phyloP scores from a whole-genome alignment of 129 eudicot species.

The Arctium minus region DNA sequence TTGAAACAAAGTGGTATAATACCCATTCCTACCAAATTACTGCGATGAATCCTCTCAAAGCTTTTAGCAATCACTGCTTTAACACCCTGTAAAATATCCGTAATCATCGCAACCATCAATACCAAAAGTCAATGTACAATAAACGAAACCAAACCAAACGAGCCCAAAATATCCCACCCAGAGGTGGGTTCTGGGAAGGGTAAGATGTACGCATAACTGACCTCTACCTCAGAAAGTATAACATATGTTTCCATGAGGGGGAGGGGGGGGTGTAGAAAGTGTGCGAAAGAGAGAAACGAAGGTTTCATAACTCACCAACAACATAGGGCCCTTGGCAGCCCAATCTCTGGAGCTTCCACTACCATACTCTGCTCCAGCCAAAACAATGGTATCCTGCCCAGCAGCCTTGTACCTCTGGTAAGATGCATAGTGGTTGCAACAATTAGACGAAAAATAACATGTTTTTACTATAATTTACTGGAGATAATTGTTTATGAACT shows the following conservation, averaged over 20 bases:
- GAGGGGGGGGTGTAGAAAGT: background rate
- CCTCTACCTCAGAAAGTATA: too few relatives aligned
- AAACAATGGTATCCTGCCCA: constrained; percentile 69
- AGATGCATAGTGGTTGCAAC: background rate
- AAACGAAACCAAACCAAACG: background rate
- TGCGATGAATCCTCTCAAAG: constrained; percentile 94
- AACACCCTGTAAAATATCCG: constrained; percentile 50
- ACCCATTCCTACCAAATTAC: constrained; percentile 95
- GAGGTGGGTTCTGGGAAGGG: background rate
- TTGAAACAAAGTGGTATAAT: constrained; percentile 89
- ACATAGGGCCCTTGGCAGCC: constrained; percentile 98
- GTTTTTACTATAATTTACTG: background rate
- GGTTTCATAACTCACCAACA: constrained; percentile 47
- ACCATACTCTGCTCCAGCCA: constrained; percentile 94
- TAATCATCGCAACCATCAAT: background rate
- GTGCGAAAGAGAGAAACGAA: background rate
- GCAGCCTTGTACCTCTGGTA: constrained; percentile 78
- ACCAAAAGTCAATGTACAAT: background rate
- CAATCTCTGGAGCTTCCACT: constrained; percentile 96
- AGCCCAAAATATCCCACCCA: background rate
- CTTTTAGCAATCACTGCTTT: constrained; percentile 92
- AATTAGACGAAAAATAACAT: background rate
- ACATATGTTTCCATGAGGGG: background rate
- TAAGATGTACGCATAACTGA: too few relatives aligned
- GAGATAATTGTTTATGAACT: background rate